phyloP scores from a whole-genome alignment of 2,329 filamentous ascomycete genomes.

The Orbilia quercus region DNA sequence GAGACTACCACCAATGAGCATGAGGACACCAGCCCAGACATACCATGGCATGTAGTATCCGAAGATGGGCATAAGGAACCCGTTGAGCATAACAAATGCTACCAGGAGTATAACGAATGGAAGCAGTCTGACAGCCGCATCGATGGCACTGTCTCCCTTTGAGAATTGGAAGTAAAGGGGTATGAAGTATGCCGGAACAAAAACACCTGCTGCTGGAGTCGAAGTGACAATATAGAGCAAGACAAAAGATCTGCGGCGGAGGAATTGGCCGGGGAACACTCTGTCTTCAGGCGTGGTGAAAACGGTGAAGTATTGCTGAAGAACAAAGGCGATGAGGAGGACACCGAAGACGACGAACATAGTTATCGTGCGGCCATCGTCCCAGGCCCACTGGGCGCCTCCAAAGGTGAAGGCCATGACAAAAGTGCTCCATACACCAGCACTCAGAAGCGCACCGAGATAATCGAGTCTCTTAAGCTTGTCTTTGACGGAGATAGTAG shows the following conservation, averaged over 20 bases:
- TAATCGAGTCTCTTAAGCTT: constrained; percentile 64
- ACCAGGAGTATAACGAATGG: constrained; percentile 64
- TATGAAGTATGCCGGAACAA: constrained; percentile 68
- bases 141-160: constrained; percentile 64
- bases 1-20: constrained; percentile 60
- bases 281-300: constrained; percentile 65
- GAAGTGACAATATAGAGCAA: constrained; percentile 65
- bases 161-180: constrained; percentile 70
- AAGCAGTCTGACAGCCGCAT: constrained; percentile 64
- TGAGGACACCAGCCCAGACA: constrained; percentile 62
- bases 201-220: constrained; percentile 62
- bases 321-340: constrained; percentile 64
- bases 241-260: constrained; percentile 63
- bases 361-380: constrained; percentile 64
- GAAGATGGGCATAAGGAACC: constrained; percentile 63
- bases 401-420: constrained; percentile 69
- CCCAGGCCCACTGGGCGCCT: constrained; percentile 67
- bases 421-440: constrained; percentile 64
- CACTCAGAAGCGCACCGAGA: constrained; percentile 65
- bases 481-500: constrained; percentile 42
- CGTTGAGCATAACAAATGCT: constrained; percentile 62
- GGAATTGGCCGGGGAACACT: constrained; percentile 67
- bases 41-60: constrained; percentile 65
- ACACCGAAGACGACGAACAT: constrained; percentile 67
- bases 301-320: constrained; percentile 66